Evolutionary conservation across 768 basidiomycete genomes (phyloP), one percentile per base, ranked within the genome.

Genomic region (Russula emetica): DNA sequence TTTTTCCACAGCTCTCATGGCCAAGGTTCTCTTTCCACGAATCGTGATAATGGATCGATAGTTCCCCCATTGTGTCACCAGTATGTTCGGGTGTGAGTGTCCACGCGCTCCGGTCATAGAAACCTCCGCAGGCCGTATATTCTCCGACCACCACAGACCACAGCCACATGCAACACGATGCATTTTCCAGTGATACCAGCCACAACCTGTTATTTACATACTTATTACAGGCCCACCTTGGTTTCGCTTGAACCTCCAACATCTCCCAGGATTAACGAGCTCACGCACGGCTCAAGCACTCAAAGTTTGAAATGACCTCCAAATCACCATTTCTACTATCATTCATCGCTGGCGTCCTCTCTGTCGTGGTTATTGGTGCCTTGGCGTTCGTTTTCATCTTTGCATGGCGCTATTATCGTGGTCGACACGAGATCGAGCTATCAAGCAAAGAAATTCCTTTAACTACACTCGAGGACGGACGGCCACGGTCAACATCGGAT

Each of bases 401-500:
- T 36, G 24, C 32, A 20, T 61, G 47, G 47, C 50, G 13, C 32
- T 47, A 61, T 56, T 30, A 52, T 47, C 38, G n/a, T 36, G 11
- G 30, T n/a, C 59, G 59, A 60, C 47, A 5, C 32, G 38, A 10
- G n/a, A 30, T 2, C 55, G 38, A 42, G 28, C 13, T 9, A 36
- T 44, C 63, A 36, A 44, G 44, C 16, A 45, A 47, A 60, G 40
- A 24, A n/a, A 38, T 52, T 42, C 16, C 47, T 36, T 51, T 61
- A 26, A 60, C 59, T 6, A 28, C 32, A 45, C 59, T 60, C 20
- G 64, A 65, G 22, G 60, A 65, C 26, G 64, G 64, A n/a, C 22
- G 22, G 7, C 7, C 20, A n/a, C 22, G 22, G 10, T 9, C 24
- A n/a, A 34, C 26, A n/a, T 18, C 40, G 26, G 34, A 22, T 13